Evolutionary conservation across 228 moss, liverwort and hornwort species (phyloP).

Genomic region (Sphagnum magellanicum): DNA sequence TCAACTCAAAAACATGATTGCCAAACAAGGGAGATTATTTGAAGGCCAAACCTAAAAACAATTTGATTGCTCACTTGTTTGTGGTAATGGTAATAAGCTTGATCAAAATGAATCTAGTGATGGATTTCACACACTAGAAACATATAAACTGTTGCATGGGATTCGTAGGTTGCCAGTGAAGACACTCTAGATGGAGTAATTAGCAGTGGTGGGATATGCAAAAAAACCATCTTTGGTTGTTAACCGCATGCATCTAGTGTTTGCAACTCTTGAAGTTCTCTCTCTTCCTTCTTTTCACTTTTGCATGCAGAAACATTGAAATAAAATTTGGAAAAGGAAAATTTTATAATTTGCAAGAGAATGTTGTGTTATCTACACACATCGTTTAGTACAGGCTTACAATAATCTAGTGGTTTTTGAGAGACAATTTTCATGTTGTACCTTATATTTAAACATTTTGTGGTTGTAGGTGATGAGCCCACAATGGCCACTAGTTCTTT

Average conservation of each 20-base stretch:
- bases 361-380: too few species aligned
- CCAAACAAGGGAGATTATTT: not conserved
- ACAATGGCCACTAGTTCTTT: too few species aligned
- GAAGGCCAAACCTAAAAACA: not conserved
- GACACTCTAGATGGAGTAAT: conserved; percentile 84
- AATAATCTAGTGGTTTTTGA: too few species aligned
- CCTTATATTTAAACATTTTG: not conserved
- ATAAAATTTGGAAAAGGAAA: too few species aligned
- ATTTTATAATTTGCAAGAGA: too few species aligned
- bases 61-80: not conserved
- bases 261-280: conserved; percentile 82
- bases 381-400: too few species aligned
- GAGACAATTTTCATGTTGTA: conserved; percentile 4
- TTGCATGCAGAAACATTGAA: too few species aligned
- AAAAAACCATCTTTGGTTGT: conserved; percentile 83
- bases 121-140: too few species aligned
- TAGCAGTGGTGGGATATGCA: conserved; percentile 69
- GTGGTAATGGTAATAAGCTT: not conserved
- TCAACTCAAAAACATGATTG: not conserved
- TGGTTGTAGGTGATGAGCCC: conserved; percentile 44
- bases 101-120: too few species aligned
- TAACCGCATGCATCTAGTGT: conserved; percentile 88
- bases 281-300: not conserved
- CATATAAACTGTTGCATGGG: too few species aligned
- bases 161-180: conserved; percentile 73